Percentiles rank a stretch among this genome's conserved stretches.
Conservation (phyloP, 169 alveolate species). For the Plasmodium blacklocki region DNA sequence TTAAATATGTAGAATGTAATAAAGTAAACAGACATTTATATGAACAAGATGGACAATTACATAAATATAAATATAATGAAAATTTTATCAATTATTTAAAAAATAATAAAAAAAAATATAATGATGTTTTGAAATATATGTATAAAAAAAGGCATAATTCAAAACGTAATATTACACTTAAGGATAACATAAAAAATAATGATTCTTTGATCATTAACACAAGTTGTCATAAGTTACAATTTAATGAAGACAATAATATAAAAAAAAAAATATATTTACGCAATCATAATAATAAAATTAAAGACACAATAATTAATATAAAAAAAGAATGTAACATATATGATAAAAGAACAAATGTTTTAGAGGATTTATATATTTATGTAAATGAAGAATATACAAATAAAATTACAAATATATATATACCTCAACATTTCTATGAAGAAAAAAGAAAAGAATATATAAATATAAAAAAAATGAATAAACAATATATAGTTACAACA, state of each 20-base stretch:
- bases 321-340: background rate
- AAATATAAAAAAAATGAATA: conserved; percentile 11
- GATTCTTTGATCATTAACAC: background rate
- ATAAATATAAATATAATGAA: conserved; percentile 65
- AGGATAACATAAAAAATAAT: background rate
- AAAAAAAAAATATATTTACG: background rate
- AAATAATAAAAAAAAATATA: conserved; percentile 54
- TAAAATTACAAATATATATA: conserved; percentile 29
- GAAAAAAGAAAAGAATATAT: conserved; percentile 32
- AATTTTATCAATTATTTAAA: conserved; percentile 46
- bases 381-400: conserved; percentile 7
- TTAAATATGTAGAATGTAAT: conserved; percentile 22
- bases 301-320: background rate
- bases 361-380: conserved; percentile 38
- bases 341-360: background rate
- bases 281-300: background rate
- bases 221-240: too few relatives aligned
- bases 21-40: conserved; percentile 31
- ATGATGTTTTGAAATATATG: conserved; percentile 53
- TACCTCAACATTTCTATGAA: conserved; percentile 28
- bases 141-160: conserved; percentile 23
- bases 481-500: background rate
- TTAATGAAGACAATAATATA: background rate
- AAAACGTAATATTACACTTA: too few relatives aligned
- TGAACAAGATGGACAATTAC: conserved; percentile 28